These are phyloP conservation scores for Cucumis hystrix DNA, from an alignment of 306 rosid genomes.

Conservation along the genomic window DNA sequence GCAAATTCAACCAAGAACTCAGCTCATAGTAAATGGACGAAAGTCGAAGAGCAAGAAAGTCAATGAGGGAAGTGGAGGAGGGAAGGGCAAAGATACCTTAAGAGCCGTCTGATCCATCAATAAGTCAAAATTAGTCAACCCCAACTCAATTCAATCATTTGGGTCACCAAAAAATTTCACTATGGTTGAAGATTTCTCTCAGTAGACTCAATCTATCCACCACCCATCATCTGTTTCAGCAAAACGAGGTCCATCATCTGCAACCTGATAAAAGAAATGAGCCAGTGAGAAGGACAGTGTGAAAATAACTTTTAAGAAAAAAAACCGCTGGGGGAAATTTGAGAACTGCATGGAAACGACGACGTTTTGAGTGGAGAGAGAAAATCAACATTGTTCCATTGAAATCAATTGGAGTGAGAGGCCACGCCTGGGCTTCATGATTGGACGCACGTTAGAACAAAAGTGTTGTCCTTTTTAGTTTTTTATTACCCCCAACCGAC, in stretches of 20 bases:
- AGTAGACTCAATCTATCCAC: background rate
- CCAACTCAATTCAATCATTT: background rate
- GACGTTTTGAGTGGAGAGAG: background rate
- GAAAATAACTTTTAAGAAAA: background rate
- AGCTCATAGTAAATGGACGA: constrained; percentile 2
- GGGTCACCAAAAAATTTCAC: background rate
- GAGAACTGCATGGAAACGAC: constrained; percentile 1
- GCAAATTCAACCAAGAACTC: background rate
- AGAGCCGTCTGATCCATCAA: constrained; percentile 4
- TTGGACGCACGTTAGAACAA: background rate
- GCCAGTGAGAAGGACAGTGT: background rate
- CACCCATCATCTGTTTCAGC: background rate
- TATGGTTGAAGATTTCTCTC: background rate
- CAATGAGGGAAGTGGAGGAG: background rate
- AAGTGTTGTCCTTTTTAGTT: background rate
- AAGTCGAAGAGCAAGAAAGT: background rate
- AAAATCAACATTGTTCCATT: background rate
- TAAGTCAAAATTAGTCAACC: constrained; percentile 7
- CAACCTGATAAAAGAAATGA: background rate
- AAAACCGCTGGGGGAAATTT: background rate
- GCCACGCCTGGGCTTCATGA: background rate
- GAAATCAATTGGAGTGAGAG: background rate
- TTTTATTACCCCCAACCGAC: background rate
- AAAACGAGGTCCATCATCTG: background rate
- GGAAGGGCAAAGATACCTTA: background rate